Conservation (phyloP, 257 asterid species). For the Leonotis leonurus region DNA sequence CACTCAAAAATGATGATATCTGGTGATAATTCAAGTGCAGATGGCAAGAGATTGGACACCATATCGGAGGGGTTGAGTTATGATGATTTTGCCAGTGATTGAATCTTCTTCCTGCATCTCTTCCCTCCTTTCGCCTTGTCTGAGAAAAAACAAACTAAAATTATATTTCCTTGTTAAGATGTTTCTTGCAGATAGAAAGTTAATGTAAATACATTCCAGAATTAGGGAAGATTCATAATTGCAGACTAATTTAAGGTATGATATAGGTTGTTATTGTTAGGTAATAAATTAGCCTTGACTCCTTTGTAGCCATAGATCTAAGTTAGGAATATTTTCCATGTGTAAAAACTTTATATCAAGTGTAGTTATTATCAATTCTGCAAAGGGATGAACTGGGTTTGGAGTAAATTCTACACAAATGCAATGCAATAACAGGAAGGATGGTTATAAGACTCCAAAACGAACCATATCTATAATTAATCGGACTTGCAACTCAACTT, state of each 20-base stretch:
- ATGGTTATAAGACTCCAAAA: no score
- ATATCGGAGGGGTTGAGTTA: slow-evolving; percentile 50
- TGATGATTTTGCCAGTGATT: slow-evolving; percentile 51
- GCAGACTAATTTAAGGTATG: slow-evolving; percentile 12
- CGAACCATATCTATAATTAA: no score
- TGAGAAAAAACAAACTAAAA: neutral
- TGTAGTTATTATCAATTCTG: slow-evolving; percentile 24
- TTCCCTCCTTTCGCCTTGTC: neutral
- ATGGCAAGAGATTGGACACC: slow-evolving; percentile 40
- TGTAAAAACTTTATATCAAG: neutral
- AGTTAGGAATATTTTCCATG: neutral
- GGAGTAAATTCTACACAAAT: neutral
- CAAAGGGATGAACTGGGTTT: neutral
- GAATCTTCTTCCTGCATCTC: neutral
- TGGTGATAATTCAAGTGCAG: slow-evolving; percentile 29
- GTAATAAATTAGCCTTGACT: slow-evolving; percentile 5
- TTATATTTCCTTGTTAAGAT: neutral
- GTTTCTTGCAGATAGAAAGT: neutral
- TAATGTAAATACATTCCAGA: slow-evolving; percentile 18
- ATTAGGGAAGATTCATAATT: slow-evolving; percentile 19
- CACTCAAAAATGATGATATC: neutral
- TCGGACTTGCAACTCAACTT: no score
- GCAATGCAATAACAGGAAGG: no score
- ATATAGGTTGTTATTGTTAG: slow-evolving; percentile 9
- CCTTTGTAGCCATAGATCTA: no score